Evolutionary conservation across 768 basidiomycete genomes (phyloP).

Genomic region (Pulveroboletus frians): DNA sequence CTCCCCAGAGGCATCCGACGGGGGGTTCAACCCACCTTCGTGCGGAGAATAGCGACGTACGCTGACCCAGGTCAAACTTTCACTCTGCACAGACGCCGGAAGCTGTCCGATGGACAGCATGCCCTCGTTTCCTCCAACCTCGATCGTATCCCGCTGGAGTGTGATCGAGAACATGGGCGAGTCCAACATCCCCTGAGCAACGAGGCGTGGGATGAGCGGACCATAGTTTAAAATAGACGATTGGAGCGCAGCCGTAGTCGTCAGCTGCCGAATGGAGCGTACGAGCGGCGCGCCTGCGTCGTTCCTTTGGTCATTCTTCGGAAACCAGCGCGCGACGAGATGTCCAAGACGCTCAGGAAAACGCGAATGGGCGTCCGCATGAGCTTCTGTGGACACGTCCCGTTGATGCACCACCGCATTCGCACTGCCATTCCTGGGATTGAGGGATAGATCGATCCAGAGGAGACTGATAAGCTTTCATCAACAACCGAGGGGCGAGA

Average conservation of each 20-base stretch:
- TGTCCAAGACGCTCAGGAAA: slow-evolving; percentile 9
- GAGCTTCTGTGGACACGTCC: background rate
- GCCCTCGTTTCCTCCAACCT: slow-evolving; percentile 66
- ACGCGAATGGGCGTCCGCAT: background rate
- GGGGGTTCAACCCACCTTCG: slow-evolving; percentile 52
- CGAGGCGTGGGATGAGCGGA: slow-evolving; percentile 46
- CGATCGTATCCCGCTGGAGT: slow-evolving; percentile 63
- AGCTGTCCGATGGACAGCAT: slow-evolving; percentile 62
- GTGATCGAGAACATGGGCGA: slow-evolving; percentile 52
- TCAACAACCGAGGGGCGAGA: background rate
- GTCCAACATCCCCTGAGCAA: slow-evolving; percentile 32
- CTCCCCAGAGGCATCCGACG: slow-evolving; percentile 55
- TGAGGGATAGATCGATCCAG: slow-evolving; percentile 37
- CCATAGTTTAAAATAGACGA: slow-evolving; percentile 39
- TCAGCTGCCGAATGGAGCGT: slow-evolving; percentile 6
- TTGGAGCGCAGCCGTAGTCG: slow-evolving; percentile 31
- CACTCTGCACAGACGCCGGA: slow-evolving; percentile 43
- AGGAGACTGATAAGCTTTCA: slow-evolving; percentile 36
- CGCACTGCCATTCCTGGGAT: slow-evolving; percentile 5
- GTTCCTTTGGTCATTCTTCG: slow-evolving; percentile 2
- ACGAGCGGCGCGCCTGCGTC: background rate
- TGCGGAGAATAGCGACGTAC: slow-evolving; percentile 49
- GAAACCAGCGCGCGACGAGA: slow-evolving; percentile 18
- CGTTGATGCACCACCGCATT: background rate
- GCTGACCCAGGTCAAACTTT: slow-evolving; percentile 60